phyloP scores from a whole-genome alignment of 139 green algal genomes.

The Chlamydomonas schloesseri region DNA sequence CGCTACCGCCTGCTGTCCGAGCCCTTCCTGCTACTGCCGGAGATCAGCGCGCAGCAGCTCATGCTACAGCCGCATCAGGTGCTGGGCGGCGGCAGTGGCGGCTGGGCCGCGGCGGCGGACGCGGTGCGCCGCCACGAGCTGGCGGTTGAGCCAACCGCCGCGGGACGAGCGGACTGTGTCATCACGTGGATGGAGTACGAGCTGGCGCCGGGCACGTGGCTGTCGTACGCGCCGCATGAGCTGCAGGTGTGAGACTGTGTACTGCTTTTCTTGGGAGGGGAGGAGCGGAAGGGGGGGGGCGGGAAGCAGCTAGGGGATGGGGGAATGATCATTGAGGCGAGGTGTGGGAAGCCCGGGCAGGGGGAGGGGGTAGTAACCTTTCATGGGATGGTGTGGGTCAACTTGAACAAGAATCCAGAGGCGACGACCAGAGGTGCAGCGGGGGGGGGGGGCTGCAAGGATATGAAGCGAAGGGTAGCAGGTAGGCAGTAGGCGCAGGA shows the following conservation, averaged over 20 bases:
- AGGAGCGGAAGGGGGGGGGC: no score
- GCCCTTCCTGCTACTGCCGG: conserved; percentile 34
- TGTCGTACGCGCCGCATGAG: conserved; percentile 44
- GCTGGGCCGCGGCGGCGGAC: not conserved
- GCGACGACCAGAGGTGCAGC: no score
- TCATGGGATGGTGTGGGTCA: no score
- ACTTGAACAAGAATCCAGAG: no score
- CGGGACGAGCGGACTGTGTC: conserved; percentile 42
- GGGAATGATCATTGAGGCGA: no score
- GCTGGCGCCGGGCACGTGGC: conserved; percentile 28
- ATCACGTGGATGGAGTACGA: conserved; percentile 59
- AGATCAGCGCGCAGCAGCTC: conserved; percentile 9
- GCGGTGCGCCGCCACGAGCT: not conserved
- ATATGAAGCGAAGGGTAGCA: no score
- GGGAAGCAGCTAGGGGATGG: no score
- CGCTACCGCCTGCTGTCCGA: conserved; percentile 21
- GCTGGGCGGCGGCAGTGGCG: not conserved
- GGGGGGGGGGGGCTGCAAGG: no score
- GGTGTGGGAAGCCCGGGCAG: no score
- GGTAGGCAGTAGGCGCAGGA: no score
- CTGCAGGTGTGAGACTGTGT: conserved; percentile 21
- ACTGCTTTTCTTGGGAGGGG: no score
- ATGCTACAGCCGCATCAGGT: not conserved
- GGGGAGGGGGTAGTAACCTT: no score
- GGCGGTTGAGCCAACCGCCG: not conserved